phyloP scores from a whole-genome alignment of 306 rosid species.

The Parietaria judaica region DNA sequence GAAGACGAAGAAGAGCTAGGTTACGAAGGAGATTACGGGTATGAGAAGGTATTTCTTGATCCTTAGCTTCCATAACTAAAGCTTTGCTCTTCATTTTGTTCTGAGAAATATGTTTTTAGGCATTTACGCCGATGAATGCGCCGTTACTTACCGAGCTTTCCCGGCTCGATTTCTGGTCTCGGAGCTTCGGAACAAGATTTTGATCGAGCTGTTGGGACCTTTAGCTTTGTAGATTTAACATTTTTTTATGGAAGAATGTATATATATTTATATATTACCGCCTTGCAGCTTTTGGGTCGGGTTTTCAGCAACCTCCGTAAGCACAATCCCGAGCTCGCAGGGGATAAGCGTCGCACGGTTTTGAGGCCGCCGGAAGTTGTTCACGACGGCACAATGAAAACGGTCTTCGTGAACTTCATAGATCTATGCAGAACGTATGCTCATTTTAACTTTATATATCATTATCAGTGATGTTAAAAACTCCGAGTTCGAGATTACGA shows the following conservation, averaged over 20 bases:
- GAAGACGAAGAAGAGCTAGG: no score
- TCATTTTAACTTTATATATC: no score
- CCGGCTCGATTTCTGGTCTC: no score
- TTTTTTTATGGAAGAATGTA: no score
- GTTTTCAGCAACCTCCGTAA: slow-evolving; percentile 81
- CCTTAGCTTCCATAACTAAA: background rate
- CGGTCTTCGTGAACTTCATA: slow-evolving; percentile 88
- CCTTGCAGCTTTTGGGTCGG: slow-evolving; percentile 72
- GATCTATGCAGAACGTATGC: slow-evolving; percentile 58
- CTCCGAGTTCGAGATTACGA: background rate
- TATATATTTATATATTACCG: no score
- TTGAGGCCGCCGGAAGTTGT: slow-evolving; percentile 97
- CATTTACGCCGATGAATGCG: no score
- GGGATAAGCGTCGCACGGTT: slow-evolving; percentile 76
- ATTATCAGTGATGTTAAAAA: background rate
- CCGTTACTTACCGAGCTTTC: no score
- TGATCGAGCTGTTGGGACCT: no score
- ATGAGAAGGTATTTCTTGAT: slow-evolving; percentile 57
- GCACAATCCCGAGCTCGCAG: slow-evolving; percentile 89
- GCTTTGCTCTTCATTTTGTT: no score
- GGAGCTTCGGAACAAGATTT: no score
- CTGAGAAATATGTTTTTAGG: no score
- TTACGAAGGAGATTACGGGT: slow-evolving; percentile 82
- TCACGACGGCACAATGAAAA: slow-evolving; percentile 89
- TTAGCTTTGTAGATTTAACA: no score